These are phyloP conservation scores for Trichoderma koningiopsis DNA, from an alignment of 2,329 filamentous ascomycete genomes.

Conservation along the genomic window DNA sequence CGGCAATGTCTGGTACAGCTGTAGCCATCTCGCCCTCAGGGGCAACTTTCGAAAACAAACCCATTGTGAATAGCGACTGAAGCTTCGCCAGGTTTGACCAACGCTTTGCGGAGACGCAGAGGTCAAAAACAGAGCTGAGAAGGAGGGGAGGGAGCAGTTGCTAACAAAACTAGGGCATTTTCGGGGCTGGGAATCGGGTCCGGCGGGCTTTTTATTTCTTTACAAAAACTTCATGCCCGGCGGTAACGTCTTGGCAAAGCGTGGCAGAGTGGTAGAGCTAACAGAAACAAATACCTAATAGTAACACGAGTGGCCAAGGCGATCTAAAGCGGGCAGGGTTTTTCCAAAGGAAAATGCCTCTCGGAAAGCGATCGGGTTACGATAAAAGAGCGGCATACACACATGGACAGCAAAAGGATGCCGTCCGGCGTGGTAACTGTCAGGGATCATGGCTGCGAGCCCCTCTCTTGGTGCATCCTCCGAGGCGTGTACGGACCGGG, in stretches of 20 bases:
- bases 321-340: neutral
- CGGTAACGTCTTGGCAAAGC: neutral
- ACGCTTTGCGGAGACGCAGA: neutral
- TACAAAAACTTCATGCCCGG: neutral
- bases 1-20: slow-evolving; percentile 2
- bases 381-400: neutral
- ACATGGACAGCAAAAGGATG: neutral
- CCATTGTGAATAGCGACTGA: slow-evolving; percentile 13
- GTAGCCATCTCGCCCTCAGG: neutral
- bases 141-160: neutral
- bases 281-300: neutral
- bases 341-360: neutral
- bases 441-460: neutral
- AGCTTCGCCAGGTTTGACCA: neutral
- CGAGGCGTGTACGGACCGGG: slow-evolving; percentile 4
- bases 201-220: neutral
- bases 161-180: neutral
- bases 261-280: neutral
- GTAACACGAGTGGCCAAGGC: neutral
- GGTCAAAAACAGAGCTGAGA: neutral
- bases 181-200: slow-evolving; percentile 11
- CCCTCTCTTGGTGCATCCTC: slow-evolving; percentile 7
- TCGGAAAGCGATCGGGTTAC: slow-evolving; percentile 7
- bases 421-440: neutral
- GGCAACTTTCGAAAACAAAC: slow-evolving; percentile 9